A percentile compares a stretch with the other conserved stretches of the same genome.
Conservation (phyloP, 352 stramenopile species). For the Globisporangium cystogenes region DNA sequence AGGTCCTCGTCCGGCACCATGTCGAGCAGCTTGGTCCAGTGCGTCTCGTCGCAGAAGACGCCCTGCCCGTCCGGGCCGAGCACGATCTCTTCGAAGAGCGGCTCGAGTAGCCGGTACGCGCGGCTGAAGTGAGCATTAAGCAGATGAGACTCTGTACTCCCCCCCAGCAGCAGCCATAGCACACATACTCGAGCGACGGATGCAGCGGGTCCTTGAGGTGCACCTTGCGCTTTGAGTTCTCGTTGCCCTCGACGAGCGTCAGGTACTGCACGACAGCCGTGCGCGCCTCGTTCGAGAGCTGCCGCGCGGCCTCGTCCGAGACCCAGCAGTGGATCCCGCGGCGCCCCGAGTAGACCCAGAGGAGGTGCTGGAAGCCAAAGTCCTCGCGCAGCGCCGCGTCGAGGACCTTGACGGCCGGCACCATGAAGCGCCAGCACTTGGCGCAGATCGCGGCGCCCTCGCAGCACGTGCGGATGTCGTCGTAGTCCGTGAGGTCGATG, state of each 20-base stretch:
- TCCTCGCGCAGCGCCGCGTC: conserved; percentile 90
- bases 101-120: conserved; percentile 92
- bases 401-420: conserved; percentile 95
- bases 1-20: conserved; percentile 91
- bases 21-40: conserved; percentile 90
- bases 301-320: conserved; percentile 91
- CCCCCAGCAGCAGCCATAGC: too few species aligned
- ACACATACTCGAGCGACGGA: conserved; percentile 88
- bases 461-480: conserved; percentile 97
- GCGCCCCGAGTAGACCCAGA: conserved; percentile 99
- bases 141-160: too few species aligned
- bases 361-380: conserved; percentile 98
- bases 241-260: conserved; percentile 90
- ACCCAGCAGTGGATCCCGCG: conserved; percentile 99
- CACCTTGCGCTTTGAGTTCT: conserved; percentile 88
- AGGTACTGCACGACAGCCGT: conserved; percentile 97
- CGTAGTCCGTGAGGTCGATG: conserved; percentile 99
- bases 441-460: conserved; percentile 86
- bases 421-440: conserved; percentile 99
- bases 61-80: conserved; percentile 90
- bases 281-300: conserved; percentile 95
- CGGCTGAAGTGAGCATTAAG: conserved; percentile 33
- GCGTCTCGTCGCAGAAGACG: conserved; percentile 83
- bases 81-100: conserved; percentile 91
- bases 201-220: conserved; percentile 91